Evolutionary conservation across 2,329 filamentous ascomycete species (phyloP).

Genomic region (Dactylonectria macrodidyma): DNA sequence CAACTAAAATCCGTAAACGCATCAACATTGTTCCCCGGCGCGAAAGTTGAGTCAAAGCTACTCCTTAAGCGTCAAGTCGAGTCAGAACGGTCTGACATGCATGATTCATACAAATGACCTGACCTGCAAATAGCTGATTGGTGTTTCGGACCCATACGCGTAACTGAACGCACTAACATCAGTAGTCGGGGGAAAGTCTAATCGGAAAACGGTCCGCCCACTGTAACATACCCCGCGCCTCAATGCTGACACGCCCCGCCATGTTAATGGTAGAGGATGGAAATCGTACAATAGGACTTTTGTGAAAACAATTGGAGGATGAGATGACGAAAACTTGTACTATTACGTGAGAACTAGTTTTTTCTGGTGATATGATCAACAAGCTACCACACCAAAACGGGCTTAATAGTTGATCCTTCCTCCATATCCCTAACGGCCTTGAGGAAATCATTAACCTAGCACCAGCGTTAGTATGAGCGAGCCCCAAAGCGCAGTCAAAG

Average conservation of each 20-base stretch:
- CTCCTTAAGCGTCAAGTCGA: too few species aligned
- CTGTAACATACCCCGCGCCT: not conserved
- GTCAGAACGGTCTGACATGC: too few species aligned
- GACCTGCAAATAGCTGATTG: too few species aligned
- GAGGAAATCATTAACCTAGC: not conserved
- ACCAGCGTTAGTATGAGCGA: not conserved
- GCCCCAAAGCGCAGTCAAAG: not conserved
- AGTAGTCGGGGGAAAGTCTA: not conserved
- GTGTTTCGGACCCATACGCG: too few species aligned
- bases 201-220: not conserved
- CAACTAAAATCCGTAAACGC: too few species aligned
- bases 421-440: slow-evolving; percentile 12
- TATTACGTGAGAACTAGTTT: not conserved
- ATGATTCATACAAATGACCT: too few species aligned
- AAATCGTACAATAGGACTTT: not conserved
- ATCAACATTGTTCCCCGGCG: too few species aligned
- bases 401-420: slow-evolving; percentile 7
- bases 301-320: not conserved
- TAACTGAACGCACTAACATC: too few species aligned
- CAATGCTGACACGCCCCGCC: not conserved
- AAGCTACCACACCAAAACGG: not conserved
- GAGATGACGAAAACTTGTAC: not conserved
- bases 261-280: not conserved
- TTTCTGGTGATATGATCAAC: not conserved
- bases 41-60: too few species aligned